These are phyloP conservation scores for Exsudoporus frostii DNA, from an alignment of 768 basidiomycete genomes.

Conservation along the genomic window DNA sequence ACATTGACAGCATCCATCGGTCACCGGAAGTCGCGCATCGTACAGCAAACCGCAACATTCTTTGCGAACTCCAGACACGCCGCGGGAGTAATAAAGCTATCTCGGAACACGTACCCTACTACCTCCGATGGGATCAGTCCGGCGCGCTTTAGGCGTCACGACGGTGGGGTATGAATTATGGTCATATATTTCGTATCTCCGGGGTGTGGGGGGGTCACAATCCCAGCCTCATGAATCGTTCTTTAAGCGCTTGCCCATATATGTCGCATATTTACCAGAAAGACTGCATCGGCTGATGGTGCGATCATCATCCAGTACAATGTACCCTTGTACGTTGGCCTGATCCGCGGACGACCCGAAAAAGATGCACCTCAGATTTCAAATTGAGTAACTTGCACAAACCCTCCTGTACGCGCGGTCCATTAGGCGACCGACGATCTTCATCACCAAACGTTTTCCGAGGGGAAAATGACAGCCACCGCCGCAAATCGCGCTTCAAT, in stretches of 20 bases:
- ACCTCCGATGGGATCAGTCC: slow-evolving; percentile 9
- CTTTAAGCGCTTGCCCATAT: neutral
- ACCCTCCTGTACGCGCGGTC: slow-evolving; percentile 9
- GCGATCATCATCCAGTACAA: slow-evolving; percentile 1
- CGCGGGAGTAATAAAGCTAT: slow-evolving; percentile 26
- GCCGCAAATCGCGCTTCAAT: neutral
- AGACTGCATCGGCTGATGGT: neutral
- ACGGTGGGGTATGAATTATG: neutral
- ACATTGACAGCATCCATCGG: slow-evolving; percentile 12
- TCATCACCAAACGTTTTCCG: neutral
- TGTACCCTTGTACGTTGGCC: slow-evolving; percentile 3
- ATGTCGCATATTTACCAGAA: slow-evolving; percentile 11
- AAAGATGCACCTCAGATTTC: slow-evolving; percentile 22
- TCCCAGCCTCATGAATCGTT: neutral
- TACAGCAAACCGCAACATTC: slow-evolving; percentile 12
- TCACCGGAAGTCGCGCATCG: slow-evolving; percentile 18
- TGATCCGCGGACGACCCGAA: slow-evolving; percentile 30
- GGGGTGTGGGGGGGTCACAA: slow-evolving; percentile 7
- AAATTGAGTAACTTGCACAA: neutral
- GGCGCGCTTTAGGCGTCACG: neutral
- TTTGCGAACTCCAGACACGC: slow-evolving; percentile 21
- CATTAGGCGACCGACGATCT: slow-evolving; percentile 26
- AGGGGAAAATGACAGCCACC: neutral
- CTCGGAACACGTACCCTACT: slow-evolving; percentile 6
- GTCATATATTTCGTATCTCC: slow-evolving; percentile 4